Base-by-base conservation (phyloP, 1,139 yeast genomes). In the Hansenula sp. region DNA sequence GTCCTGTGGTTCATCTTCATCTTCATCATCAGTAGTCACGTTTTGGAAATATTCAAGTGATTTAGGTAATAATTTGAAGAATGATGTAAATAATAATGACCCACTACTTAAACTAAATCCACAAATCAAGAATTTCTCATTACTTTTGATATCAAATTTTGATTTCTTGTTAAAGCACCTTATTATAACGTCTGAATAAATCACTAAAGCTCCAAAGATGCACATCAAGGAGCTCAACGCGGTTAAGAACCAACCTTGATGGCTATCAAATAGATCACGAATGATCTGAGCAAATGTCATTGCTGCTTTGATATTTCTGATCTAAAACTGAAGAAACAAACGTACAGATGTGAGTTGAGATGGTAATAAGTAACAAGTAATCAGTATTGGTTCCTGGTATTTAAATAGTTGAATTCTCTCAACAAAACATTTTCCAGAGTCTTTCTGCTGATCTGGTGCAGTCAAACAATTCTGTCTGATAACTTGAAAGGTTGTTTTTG, bases 51-150 rank as follows among this genome's bases (percentile, higher is more conserved):
- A 70, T 12, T 56, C 55, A 37, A 63, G 52, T 0, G 87, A 77
- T 47, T 77, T 81, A 0, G 97, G 96, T 19, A 90, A 62, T 42
- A 90, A 68, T 44, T 80, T 73, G 62, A 77, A 84, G 44, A 90
- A 63, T 0, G 96, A 75, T 0, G 96, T 88, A 56, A 89, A 78
- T 8, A 86, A 47, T 59, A 84, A 69, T 32, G 88, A 80, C 1
- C 97, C 97, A 1, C 92, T 71, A 48, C 92, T 81, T 39, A 89
- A 65, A 1, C 88, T 73, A 37, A 87, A 67, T 6, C 88, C 77
- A 10, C 77, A 77, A 28, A 82, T 76, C 47, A 86, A 65, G 53
- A 86, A 83, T 7, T 61, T 55, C 44, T 77, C 77, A 55, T 81
- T 82, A 43, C 78, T 75, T 44, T 76, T 71, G 37, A 86, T 70